Base-by-base conservation (phyloP, 352 stramenopile species). In the Globisporangium alternatum region DNA sequence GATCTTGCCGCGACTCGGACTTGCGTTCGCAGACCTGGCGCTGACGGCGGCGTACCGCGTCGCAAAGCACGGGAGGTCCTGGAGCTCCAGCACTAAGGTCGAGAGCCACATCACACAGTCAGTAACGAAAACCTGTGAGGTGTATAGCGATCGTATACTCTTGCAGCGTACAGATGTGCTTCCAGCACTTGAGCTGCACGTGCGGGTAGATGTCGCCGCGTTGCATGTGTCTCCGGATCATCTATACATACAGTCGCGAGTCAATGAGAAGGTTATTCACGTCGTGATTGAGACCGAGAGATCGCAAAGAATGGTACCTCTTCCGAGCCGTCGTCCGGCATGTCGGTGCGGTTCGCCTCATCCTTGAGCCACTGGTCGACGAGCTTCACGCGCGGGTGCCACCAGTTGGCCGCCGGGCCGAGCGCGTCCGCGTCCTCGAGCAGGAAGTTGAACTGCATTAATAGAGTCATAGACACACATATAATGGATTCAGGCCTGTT, bases 351-450 rank as follows among this genome's bases (percentile, higher is more conserved):
- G 37, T 76, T 88, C 12, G 65, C 73, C 56, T 90, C 80, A 45
- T 89, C 74, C n/a, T 71, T 68, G 51, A 93, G 65, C 85, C 85
- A 93, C 66, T 83, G 80, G 56, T 90, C 80, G 12, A 93, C 67
- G 48, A 90, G 63, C 35, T 77, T 77, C n/a, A 88, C 74, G 58
- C 83, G 73, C 28, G 80, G 69, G 47, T 89, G 80, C 85, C 85
- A 93, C 81, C 83, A 92, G 52, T 81, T 87, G 25, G 69, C 48
- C 10, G 81, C 72, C 5, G 31, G 53, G 37, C 67, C 67, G n/a
- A 88, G 56, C 0, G 58, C 37, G 0, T 74, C 69, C 19, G 75
- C 62, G 43, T 91, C 80, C 53, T 91, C 82, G 17, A 77, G 54
- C 22, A 89, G 62, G 25, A 89, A 77, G 30, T 76, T 68, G 19